phyloP scores from a whole-genome alignment of 2,329 filamentous ascomycete genomes.

The Gnomoniopsis sp. region DNA sequence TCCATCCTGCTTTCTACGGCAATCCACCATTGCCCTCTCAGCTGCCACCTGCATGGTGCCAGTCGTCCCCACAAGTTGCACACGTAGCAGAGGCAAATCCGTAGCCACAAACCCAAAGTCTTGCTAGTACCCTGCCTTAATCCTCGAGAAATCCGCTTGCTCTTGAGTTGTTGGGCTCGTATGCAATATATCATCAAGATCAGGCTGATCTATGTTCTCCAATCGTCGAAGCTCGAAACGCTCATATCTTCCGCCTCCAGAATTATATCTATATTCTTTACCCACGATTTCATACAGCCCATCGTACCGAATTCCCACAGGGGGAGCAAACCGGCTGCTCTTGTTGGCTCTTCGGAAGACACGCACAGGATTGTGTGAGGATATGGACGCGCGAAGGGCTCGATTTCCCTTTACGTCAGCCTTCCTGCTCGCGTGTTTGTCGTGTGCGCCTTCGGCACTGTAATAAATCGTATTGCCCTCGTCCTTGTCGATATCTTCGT shows the following conservation, averaged over 20 bases:
- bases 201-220: conserved; percentile 12
- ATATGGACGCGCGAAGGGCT: conserved; percentile 22
- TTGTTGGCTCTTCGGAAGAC: conserved; percentile 27
- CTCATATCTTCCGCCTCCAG: conserved; percentile 19
- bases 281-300: conserved; percentile 28
- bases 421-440: neutral
- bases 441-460: conserved; percentile 22
- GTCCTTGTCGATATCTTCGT: conserved; percentile 26
- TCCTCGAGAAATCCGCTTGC: conserved; percentile 14
- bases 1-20: too few relatives aligned
- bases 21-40: too few relatives aligned
- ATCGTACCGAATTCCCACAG: conserved; percentile 31
- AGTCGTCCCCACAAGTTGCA: neutral
- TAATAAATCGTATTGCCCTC: conserved; percentile 24
- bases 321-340: conserved; percentile 18
- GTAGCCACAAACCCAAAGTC: neutral
- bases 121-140: conserved; percentile 9
- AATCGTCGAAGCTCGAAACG: conserved; percentile 23
- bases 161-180: conserved; percentile 16
- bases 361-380: conserved; percentile 21
- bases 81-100: neutral
- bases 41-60: neutral
- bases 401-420: conserved; percentile 16
- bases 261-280: conserved; percentile 8
- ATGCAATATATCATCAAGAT: conserved; percentile 17